Conservation (phyloP, 139 green algal genomes). For the Chlorella sp. region DNA sequence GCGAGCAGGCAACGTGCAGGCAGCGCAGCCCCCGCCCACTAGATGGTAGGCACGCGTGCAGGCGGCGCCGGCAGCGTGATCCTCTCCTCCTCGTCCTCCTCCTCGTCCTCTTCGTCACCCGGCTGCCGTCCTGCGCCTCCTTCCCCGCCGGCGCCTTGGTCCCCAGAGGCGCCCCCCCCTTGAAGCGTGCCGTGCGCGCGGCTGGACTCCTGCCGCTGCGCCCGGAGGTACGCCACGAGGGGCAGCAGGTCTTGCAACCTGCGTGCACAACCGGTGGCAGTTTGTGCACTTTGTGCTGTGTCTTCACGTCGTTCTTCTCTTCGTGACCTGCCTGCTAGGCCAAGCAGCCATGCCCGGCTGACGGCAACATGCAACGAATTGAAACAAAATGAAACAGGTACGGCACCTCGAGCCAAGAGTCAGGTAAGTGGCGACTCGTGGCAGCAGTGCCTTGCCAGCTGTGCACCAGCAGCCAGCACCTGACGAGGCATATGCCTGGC, state of each 20-base stretch:
- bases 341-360: background rate
- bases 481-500: background rate
- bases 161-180: no score
- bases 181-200: no score
- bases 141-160: no score
- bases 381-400: background rate
- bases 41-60: no score
- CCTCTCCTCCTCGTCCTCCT: no score
- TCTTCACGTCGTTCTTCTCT: background rate
- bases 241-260: conserved; percentile 2
- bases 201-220: no score
- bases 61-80: no score
- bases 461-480: background rate
- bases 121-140: no score
- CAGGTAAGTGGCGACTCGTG: background rate
- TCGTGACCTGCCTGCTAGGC: no score
- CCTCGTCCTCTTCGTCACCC: no score
- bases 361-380: background rate
- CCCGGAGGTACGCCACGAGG: background rate
- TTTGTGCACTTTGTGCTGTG: background rate
- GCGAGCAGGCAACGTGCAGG: no score
- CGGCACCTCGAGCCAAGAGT: background rate
- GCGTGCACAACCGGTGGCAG: background rate
- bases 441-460: background rate
- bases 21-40: no score